Conservation (phyloP, 1,139 yeast species). For the Arxiozyma slooffiae region DNA sequence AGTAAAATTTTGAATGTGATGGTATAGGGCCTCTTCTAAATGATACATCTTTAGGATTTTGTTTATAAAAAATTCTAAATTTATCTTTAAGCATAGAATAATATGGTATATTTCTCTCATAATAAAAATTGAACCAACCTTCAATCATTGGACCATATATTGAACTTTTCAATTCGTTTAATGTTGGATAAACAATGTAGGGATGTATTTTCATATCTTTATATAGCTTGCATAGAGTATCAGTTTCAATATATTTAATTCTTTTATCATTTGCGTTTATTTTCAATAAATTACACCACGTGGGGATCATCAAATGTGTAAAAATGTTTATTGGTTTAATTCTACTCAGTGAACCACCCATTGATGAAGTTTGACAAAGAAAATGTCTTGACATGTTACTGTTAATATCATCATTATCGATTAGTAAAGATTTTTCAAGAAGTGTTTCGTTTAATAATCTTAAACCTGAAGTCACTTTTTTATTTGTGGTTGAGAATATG, state of each 20-base stretch:
- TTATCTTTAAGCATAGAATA: slow-evolving; percentile 13
- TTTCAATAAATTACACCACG: slow-evolving; percentile 2
- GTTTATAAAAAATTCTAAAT: slow-evolving; percentile 22
- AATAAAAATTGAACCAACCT: slow-evolving; percentile 46
- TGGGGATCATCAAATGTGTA: slow-evolving; percentile 41
- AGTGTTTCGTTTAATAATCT: slow-evolving; percentile 41
- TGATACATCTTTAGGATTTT: slow-evolving; percentile 11
- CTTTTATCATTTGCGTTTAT: slow-evolving; percentile 3
- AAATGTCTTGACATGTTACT: slow-evolving; percentile 24
- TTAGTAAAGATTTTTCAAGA: slow-evolving; percentile 6
- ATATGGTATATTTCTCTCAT: slow-evolving; percentile 21
- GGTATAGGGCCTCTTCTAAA: slow-evolving; percentile 31
- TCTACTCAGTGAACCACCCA: slow-evolving; percentile 44
- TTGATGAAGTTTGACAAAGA: slow-evolving; percentile 50
- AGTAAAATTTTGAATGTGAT: slow-evolving; percentile 39
- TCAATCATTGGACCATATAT: slow-evolving; percentile 43
- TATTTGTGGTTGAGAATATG: slow-evolving; percentile 50
- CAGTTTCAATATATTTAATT: slow-evolving; percentile 5
- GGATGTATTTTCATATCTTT: slow-evolving; percentile 34
- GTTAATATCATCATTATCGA: neutral
- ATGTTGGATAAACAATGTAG: slow-evolving; percentile 46
- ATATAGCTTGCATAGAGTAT: slow-evolving; percentile 9
- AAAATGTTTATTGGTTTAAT: slow-evolving; percentile 39
- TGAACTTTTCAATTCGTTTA: slow-evolving; percentile 38
- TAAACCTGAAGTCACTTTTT: slow-evolving; percentile 38